phyloP scores from a whole-genome alignment of 78 protist genomes.

The Bigelowiella natans region DNA sequence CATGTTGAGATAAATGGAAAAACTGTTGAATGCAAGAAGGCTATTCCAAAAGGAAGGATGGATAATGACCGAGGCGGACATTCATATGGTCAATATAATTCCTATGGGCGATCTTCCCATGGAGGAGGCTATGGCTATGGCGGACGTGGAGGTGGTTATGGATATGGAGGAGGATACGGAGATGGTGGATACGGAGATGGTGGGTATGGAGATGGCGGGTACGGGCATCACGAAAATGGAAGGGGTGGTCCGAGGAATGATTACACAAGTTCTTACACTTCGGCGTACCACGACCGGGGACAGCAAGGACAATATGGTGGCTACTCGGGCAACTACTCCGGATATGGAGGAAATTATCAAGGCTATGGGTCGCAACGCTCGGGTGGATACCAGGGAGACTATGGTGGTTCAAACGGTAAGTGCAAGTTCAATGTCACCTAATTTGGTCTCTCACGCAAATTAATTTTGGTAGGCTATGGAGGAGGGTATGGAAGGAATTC shows the following conservation, averaged over 20 bases:
- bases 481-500: no score
- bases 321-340: neutral
- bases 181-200: neutral
- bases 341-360: neutral
- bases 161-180: neutral
- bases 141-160: neutral
- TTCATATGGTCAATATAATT: neutral
- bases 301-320: neutral
- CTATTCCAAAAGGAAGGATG: neutral
- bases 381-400: neutral
- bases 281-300: neutral
- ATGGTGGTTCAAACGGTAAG: neutral
- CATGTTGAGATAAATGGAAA: neutral
- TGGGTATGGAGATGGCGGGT: neutral
- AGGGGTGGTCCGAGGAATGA: neutral
- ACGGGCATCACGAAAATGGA: neutral
- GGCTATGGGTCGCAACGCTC: neutral
- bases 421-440: neutral
- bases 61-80: neutral
- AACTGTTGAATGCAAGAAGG: neutral
- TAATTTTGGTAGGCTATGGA: no score
- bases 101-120: neutral
- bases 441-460: no score
- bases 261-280: neutral
- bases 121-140: neutral